Evolutionary conservation across 78 protist species (phyloP), one percentile per base, ranked within the genome.

Genomic region (Dictyostelium brefeldianum): DNA sequence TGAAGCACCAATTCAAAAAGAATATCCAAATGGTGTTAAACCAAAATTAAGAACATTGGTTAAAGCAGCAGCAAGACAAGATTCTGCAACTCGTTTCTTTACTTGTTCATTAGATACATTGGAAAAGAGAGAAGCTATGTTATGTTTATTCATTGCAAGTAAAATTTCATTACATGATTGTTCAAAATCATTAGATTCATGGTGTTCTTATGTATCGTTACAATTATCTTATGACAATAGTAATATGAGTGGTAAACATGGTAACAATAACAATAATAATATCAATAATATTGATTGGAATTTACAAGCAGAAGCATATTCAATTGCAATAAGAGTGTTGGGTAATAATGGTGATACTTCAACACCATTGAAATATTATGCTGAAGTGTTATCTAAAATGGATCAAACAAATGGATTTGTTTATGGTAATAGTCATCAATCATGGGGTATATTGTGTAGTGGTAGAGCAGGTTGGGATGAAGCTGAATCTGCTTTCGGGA

Each of bases 391-490:
- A 5, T 50, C 85, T 0, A 22, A 79, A 29, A 75, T 81, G 27
- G 79, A 77, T 59, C 83, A 87, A 51, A 87, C 93, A 20, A 87
- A 87, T 87, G 65, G 79, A 3, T 87, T 75, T 36, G 93, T 87
- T 8, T 87, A 65, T 87, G 93, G 93, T 20, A 87, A 87, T 51
- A 75, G 83, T 18, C 93, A 87, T 87, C 93, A 87, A 65, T 25
- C 84, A 43, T 87, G 93, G 93, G 93, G 93, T 50, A 87, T 77
- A 12, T 65, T 51, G 56, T 77, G 77, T 83, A 11, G 84, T 1
- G 93, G 93, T 20, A 57, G 48, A 5, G 84, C 84, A 62, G 47
- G 78, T 51, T 87, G 93, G 93, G 74, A 53, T 1, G 93, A 87
- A 36, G 93, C 93, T 1, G 93, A 87, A 65, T 14, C 64, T 15